These are phyloP conservation scores for Miscanthus lutarioriparius DNA, from an alignment of 176 grass and related monocot species.

Conservation along the genomic window DNA sequence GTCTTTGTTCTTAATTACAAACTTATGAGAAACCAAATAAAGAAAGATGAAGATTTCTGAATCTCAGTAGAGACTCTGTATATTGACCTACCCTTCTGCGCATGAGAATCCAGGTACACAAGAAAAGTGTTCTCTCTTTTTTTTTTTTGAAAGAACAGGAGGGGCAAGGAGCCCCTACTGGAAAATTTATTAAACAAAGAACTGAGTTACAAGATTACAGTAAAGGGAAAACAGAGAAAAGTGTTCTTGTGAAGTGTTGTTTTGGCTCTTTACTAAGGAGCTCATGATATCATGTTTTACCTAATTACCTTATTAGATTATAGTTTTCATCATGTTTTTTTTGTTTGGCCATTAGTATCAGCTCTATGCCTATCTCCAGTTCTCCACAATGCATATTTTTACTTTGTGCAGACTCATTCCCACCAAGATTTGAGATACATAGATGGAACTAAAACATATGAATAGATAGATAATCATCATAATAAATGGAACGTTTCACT, in stretches of 20 bases:
- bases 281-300: not conserved
- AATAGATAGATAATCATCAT: not conserved
- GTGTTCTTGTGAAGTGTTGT: not conserved
- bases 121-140: too few species aligned
- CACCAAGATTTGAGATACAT: not conserved
- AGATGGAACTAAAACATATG: not conserved
- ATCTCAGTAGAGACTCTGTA: not conserved
- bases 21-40: not conserved
- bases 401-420: slow-evolving; percentile 6
- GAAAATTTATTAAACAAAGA: too few species aligned
- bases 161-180: too few species aligned
- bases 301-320: not conserved
- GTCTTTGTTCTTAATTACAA: not conserved
- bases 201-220: too few species aligned
- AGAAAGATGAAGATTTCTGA: slow-evolving; percentile 16
- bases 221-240: too few species aligned
- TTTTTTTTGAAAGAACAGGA: too few species aligned
- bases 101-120: not conserved
- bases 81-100: not conserved
- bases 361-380: not conserved
- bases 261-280: slow-evolving; percentile 2
- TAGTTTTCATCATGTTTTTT: not conserved
- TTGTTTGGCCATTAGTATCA: not conserved
- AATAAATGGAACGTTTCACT: not conserved
- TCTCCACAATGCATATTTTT: not conserved